These are phyloP conservation scores for Cokeromyces recurvatus DNA, from an alignment of 371 early-diverging fungal genomes.

Conservation along the genomic window DNA sequence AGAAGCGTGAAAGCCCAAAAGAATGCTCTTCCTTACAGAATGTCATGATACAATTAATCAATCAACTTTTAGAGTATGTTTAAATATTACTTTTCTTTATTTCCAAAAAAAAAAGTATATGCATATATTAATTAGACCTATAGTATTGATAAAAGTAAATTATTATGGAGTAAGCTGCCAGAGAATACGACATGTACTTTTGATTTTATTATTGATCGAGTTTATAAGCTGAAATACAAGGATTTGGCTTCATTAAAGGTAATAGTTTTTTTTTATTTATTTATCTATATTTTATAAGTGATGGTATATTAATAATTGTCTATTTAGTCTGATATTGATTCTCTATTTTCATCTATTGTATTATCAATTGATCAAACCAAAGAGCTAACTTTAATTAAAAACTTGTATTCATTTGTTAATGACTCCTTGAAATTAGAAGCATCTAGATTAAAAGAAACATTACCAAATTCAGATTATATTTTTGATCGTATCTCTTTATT, in stretches of 20 bases:
- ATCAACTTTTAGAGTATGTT: conserved; percentile 7
- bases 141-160: conserved; percentile 11
- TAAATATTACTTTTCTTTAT: background rate
- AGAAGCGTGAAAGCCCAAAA: conserved; percentile 1
- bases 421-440: conserved; percentile 14
- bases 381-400: conserved; percentile 11
- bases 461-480: conserved; percentile 10
- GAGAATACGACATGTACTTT: background rate
- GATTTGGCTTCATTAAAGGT: conserved; percentile 17
- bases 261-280: background rate
- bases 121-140: background rate
- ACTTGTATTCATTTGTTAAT: conserved; percentile 5
- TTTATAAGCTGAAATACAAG: conserved; percentile 17
- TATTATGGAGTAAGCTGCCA: conserved; percentile 8
- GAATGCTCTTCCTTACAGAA: conserved; percentile 2
- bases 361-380: background rate
- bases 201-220: conserved; percentile 15
- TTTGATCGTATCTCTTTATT: conserved; percentile 25
- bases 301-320: background rate
- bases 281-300: background rate
- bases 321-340: conserved; percentile 9
- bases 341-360: conserved; percentile 3
- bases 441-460: conserved; percentile 13
- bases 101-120: background rate
- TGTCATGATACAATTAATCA: conserved; percentile 11